Conservation (phyloP, 2,329 filamentous ascomycete species). For the Capronia epimyces region DNA sequence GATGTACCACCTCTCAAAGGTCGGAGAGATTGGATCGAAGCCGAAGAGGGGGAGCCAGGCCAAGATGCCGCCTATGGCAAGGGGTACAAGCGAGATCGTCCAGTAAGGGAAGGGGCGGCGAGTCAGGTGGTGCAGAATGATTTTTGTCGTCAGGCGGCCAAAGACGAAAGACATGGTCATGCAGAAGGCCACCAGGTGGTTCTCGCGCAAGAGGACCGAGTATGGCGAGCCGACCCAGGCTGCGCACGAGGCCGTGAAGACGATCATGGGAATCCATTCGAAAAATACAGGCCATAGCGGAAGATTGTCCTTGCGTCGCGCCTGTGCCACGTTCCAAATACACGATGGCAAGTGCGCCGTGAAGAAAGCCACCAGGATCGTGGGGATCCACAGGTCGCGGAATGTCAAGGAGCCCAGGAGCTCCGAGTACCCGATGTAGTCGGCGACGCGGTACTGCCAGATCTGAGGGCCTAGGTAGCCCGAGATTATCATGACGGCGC, state of each 20-base stretch:
- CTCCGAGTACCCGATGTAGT: conserved; percentile 59
- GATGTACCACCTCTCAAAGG: conserved; percentile 72
- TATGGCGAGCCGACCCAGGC: conserved; percentile 88
- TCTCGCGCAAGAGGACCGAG: conserved; percentile 72
- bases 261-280: conserved; percentile 86
- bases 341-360: conserved; percentile 80
- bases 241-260: conserved; percentile 69
- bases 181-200: conserved; percentile 88
- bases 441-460: conserved; percentile 70
- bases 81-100: conserved; percentile 83
- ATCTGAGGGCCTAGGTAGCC: conserved; percentile 83
- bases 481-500: conserved; percentile 75
- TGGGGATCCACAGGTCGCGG: conserved; percentile 78
- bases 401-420: conserved; percentile 68
- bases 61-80: conserved; percentile 77
- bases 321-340: conserved; percentile 75
- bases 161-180: conserved; percentile 95
- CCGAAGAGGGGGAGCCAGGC: conserved; percentile 77
- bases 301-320: conserved; percentile 64
- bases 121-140: conserved; percentile 92
- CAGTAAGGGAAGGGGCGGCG: conserved; percentile 93
- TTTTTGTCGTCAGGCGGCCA: conserved; percentile 96
- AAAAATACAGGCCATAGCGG: conserved; percentile 78
- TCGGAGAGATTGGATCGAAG: conserved; percentile 54
- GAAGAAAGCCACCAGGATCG: conserved; percentile 62